phyloP scores from a whole-genome alignment of 2,329 filamentous ascomycete species.

The Calonectria naviculata region DNA sequence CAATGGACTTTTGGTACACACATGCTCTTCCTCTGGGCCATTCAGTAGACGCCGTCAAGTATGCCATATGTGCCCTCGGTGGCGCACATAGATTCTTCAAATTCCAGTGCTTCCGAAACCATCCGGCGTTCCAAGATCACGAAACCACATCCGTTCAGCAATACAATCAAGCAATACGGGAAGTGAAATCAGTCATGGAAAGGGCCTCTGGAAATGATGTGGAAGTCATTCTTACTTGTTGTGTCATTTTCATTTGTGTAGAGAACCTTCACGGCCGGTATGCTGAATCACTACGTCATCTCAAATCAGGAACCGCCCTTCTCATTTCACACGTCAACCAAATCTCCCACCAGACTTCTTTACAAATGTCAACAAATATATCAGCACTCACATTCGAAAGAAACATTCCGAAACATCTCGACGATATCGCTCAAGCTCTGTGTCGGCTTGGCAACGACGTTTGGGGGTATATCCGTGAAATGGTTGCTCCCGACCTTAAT shows the following conservation, averaged over 20 bases:
- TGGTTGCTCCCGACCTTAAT: neutral
- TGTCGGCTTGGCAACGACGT: neutral
- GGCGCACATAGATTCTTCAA: neutral
- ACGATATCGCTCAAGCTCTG: neutral
- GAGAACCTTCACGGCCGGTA: conserved; percentile 4
- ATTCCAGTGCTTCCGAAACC: neutral
- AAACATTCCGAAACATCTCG: neutral
- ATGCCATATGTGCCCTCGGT: neutral
- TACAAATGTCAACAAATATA: neutral
- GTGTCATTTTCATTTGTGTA: neutral
- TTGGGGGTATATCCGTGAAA: neutral
- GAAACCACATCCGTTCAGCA: neutral
- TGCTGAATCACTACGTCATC: neutral
- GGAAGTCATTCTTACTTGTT: neutral
- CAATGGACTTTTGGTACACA: neutral
- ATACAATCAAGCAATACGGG: neutral
- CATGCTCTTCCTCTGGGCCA: neutral
- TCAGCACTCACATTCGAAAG: too few relatives aligned
- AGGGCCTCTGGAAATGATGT: neutral
- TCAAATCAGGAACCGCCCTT: neutral
- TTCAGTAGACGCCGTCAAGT: neutral
- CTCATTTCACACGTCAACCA: neutral
- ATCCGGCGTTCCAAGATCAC: neutral
- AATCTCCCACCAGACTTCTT: neutral
- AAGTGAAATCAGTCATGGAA: neutral